A percentile compares a stretch with the other conserved stretches of the same genome.
Conservation (phyloP, 108 stramenopile species). For the Skeletonema tropicum region DNA sequence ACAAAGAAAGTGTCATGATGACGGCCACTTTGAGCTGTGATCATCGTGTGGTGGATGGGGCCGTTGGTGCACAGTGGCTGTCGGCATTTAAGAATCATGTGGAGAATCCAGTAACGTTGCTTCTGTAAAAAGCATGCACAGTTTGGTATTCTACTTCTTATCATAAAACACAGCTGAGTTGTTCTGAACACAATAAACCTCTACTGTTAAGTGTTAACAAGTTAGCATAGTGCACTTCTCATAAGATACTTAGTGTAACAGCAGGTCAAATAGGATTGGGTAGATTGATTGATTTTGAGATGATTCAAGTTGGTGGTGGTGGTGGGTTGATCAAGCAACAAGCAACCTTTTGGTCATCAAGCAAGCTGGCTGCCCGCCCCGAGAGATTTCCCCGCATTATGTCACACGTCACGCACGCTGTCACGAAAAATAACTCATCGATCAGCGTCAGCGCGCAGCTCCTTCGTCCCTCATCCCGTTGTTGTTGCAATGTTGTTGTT, state of each 20-base stretch:
- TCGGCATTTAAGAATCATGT: slow-evolving; percentile 92
- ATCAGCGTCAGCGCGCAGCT: no score
- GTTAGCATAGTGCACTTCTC: background rate
- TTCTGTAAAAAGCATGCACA: slow-evolving; percentile 36
- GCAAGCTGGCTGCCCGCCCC: no score
- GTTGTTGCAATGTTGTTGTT: no score
- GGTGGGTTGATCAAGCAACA: no score
- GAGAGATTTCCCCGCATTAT: no score
- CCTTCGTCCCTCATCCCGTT: no score
- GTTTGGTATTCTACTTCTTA: background rate
- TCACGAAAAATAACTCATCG: no score
- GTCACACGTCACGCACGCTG: no score
- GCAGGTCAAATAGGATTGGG: background rate
- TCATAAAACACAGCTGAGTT: background rate
- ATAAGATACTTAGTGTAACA: background rate
- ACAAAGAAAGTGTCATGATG: slow-evolving; percentile 87
- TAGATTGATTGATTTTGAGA: no score
- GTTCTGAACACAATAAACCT: background rate
- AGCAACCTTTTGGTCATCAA: no score
- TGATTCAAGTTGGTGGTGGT: no score
- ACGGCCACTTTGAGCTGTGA: slow-evolving; percentile 97
- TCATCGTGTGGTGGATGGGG: slow-evolving; percentile 98
- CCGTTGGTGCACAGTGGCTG: slow-evolving; percentile 97
- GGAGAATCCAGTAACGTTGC: slow-evolving; percentile 83
- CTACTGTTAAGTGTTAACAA: background rate